phyloP scores from a whole-genome alignment of 2,329 filamentous ascomycete species.

The Diaporthe velutina region DNA sequence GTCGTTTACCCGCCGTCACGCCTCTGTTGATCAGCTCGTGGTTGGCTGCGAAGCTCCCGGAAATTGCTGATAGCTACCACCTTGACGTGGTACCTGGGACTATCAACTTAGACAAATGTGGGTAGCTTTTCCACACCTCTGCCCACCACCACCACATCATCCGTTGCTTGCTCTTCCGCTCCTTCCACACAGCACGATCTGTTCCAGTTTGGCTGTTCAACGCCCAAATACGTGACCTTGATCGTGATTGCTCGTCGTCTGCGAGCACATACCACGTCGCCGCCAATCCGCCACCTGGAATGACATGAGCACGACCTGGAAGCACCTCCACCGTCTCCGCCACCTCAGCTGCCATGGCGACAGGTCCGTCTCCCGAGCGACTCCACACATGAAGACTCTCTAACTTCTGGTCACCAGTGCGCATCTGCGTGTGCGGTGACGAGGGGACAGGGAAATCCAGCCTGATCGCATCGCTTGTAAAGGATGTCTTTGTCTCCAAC shows the following conservation, averaged over 20 bases:
- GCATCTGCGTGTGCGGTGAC: conserved; percentile 96
- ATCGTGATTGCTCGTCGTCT: background rate
- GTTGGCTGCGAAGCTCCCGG: conserved; percentile 24
- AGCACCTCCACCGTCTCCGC: conserved; percentile 14
- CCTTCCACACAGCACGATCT: background rate
- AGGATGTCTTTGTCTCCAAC: conserved; percentile 94
- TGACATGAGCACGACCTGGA: conserved; percentile 28
- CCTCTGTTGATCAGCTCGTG: conserved; percentile 9
- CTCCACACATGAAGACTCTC: conserved; percentile 15
- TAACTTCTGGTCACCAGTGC: conserved; percentile 65
- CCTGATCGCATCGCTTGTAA: conserved; percentile 94
- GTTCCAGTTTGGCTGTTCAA: background rate
- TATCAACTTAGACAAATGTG: conserved; percentile 2
- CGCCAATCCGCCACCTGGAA: background rate
- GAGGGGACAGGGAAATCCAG: conserved; percentile 96
- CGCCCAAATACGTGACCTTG: background rate
- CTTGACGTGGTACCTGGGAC: background rate
- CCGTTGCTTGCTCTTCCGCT: background rate
- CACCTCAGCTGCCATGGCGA: conserved; percentile 44
- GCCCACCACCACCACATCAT: background rate
- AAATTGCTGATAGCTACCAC: conserved; percentile 19
- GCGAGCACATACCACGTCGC: background rate
- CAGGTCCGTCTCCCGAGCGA: conserved; percentile 42
- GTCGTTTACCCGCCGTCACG: conserved; percentile 5
- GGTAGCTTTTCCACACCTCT: conserved; percentile 19